Evolutionary conservation across 1,284 basidiomycete genomes (phyloP), one percentile per base, ranked within the genome.

Genomic region (Leccinum fallax): DNA sequence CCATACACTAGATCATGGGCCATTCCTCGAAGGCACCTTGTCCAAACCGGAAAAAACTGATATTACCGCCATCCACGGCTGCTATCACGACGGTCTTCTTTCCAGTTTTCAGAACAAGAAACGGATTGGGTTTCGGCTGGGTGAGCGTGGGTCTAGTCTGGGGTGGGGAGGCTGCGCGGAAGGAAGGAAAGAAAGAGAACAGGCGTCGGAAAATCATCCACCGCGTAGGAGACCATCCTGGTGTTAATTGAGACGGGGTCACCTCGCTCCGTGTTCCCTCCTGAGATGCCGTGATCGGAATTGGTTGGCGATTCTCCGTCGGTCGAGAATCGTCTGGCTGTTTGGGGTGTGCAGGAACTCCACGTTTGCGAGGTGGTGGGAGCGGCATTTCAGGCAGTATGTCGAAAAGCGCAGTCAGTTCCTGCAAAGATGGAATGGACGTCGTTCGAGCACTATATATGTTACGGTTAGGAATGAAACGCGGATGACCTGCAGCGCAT

Each of bases 41-140:
- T 1, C 92, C 90, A 69, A 98, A 96, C 51, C 93, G 80, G 74
- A 95, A 89, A 80, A 98, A 94, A 62, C 92, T 92, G 28, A 92
- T 92, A 65, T 86, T 95, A 7, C 96, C 94, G 7, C 88, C 85
- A 76, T 98, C 96, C 4, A 97, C 95, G 1, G 88, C 93, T 1
- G 95, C 97, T 32, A 99, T 84, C 28, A 98, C 83, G 55, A 97
- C 81, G 9, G 83, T 90, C 69, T 94, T 90, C 71, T 92, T 92
- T 0, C 97, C 97, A 19, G 88, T 86, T 69, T 96, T 94, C 64
- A 98, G 80, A 4, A 85, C 83, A 64, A 85, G 83, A 69, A 95
- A 94, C 0, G 92, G 89, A 69, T 91, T 87, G 2, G 79, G 78
- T 64, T 71, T 80, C 32, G 68, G 75, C n/a, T 63, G 75, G 54